A percentile compares a stretch with the other conserved stretches of the same genome.
These are phyloP conservation scores for Isoetes engelmannii DNA, from an alignment of 83 land plant genomes.

Conservation along the genomic window DNA sequence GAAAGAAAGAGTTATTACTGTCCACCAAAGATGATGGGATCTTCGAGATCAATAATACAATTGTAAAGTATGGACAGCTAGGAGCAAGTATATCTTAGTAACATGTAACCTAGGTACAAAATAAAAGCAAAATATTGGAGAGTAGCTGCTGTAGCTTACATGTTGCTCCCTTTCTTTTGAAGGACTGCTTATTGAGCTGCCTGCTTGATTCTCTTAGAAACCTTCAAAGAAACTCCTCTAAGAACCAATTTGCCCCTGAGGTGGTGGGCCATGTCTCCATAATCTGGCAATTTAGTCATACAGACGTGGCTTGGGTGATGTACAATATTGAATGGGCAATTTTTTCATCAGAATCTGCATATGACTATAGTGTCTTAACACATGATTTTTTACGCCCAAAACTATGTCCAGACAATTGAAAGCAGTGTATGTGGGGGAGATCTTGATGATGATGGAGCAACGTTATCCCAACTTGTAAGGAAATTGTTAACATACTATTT, in stretches of 20 bases:
- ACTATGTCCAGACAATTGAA: conserved; percentile 58
- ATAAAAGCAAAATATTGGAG: too few relatives aligned
- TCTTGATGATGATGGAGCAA: conserved; percentile 63
- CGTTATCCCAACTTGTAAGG: conserved; percentile 74
- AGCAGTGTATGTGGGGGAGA: conserved; percentile 71
- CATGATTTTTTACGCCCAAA: background rate
- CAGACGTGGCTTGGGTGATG: too few relatives aligned
- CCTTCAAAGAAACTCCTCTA: background rate
- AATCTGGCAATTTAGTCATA: background rate
- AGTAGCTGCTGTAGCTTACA: too few relatives aligned
- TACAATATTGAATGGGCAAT: too few relatives aligned
- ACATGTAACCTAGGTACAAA: too few relatives aligned
- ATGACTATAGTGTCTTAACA: background rate
- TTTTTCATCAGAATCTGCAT: too few relatives aligned
- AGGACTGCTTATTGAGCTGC: too few relatives aligned
- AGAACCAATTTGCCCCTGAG: too few relatives aligned
- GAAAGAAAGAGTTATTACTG: background rate
- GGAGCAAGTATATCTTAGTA: too few relatives aligned
- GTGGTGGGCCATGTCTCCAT: background rate
- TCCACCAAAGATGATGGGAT: background rate
- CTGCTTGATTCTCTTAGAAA: too few relatives aligned
- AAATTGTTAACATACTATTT: background rate
- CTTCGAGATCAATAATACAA: background rate
- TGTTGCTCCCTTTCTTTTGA: too few relatives aligned
- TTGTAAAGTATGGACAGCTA: background rate